phyloP scores from a whole-genome alignment of 2,329 filamentous ascomycete genomes.

The Cercospora sesami region DNA sequence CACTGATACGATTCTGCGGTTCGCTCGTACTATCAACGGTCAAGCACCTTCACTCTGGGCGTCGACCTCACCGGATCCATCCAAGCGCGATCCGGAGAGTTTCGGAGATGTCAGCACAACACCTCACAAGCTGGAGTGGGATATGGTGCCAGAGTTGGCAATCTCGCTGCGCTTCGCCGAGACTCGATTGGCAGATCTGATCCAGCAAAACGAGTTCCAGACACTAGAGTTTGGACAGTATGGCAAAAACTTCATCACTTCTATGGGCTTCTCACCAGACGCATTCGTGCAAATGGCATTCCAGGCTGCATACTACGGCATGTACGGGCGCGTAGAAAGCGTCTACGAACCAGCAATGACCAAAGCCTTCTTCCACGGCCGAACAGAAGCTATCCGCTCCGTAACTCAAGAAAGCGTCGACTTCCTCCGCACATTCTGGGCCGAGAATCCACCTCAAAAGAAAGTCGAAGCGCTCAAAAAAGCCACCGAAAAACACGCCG shows the following conservation, averaged over 20 bases:
- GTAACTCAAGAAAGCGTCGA: constrained; percentile 81
- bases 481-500: constrained; percentile 80
- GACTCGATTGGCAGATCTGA: constrained; percentile 87
- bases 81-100: constrained; percentile 84
- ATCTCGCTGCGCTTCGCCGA: constrained; percentile 94
- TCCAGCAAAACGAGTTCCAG: constrained; percentile 94
- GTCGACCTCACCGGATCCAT: constrained; percentile 84
- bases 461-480: constrained; percentile 84
- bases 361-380: constrained; percentile 86
- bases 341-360: constrained; percentile 99
- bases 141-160: constrained; percentile 87
- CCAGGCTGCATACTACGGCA: constrained; percentile 94
- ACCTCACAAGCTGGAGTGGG: constrained; percentile 95
- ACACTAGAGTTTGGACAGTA: constrained; percentile 86
- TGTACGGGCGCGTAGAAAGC: constrained; percentile 91
- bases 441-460: constrained; percentile 74
- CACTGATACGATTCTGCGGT: constrained; percentile 94
- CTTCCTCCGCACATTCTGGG: constrained; percentile 94
- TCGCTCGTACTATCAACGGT: constrained; percentile 92
- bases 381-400: constrained; percentile 88
- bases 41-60: constrained; percentile 90
- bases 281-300: constrained; percentile 99
- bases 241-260: constrained; percentile 96
- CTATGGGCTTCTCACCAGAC: constrained; percentile 94
- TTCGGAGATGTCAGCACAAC: constrained; percentile 93